Evolutionary conservation across 768 basidiomycete genomes (phyloP).

Genomic region (Pluteus cervinus): DNA sequence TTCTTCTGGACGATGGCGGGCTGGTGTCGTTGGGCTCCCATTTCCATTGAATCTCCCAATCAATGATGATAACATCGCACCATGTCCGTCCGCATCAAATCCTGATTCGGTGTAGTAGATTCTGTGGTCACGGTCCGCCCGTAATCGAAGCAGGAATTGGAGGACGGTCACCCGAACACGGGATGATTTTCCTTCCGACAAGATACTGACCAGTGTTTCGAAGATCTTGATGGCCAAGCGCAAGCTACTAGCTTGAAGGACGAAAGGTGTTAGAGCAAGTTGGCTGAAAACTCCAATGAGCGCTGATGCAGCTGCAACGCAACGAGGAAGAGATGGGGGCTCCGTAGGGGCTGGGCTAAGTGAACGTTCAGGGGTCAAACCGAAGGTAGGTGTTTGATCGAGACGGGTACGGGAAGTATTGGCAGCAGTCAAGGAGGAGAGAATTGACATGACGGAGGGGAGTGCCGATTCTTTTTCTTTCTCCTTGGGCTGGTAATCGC

Average conservation of each 20-base stretch:
- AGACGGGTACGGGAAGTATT: slow-evolving; percentile 54
- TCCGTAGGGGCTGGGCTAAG: slow-evolving; percentile 16
- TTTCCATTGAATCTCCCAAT: slow-evolving; percentile 43
- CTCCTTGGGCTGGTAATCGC: slow-evolving; percentile 39
- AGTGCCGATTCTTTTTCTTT: slow-evolving; percentile 40
- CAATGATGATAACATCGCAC: slow-evolving; percentile 52
- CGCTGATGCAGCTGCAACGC: slow-evolving; percentile 56
- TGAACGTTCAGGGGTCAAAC: slow-evolving; percentile 25
- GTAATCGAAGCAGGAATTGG: slow-evolving; percentile 83
- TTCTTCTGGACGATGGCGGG: not conserved
- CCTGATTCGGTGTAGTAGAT: slow-evolving; percentile 59
- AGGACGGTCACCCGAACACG: slow-evolving; percentile 66
- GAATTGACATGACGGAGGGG: slow-evolving; percentile 57
- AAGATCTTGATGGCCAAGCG: slow-evolving; percentile 51
- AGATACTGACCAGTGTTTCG: slow-evolving; percentile 40
- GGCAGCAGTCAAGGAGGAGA: slow-evolving; percentile 55
- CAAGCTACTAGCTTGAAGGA: slow-evolving; percentile 39
- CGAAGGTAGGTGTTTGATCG: slow-evolving; percentile 34
- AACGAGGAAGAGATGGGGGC: slow-evolving; percentile 31
- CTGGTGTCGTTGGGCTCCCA: slow-evolving; percentile 1
- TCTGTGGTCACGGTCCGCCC: slow-evolving; percentile 87
- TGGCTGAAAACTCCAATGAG: slow-evolving; percentile 65
- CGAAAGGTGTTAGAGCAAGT: slow-evolving; percentile 62
- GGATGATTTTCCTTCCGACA: slow-evolving; percentile 39
- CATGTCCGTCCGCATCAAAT: slow-evolving; percentile 53